Evolutionary conservation across 257 asterid species (phyloP).

Genomic region (Fraxinus quadrangulata): DNA sequence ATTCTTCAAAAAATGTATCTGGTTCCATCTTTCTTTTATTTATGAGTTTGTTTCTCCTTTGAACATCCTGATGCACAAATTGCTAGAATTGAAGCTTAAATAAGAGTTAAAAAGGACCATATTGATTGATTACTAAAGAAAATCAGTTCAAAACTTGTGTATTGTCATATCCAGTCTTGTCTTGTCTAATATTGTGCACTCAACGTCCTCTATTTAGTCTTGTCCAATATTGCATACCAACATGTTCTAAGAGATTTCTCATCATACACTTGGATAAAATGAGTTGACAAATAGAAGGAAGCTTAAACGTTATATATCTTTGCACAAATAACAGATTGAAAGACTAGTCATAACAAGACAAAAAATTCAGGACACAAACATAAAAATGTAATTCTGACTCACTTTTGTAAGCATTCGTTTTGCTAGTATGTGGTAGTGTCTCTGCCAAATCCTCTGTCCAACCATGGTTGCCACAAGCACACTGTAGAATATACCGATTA

Average conservation of each 20-base stretch:
- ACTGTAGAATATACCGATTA: conserved; percentile 87
- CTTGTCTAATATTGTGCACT: not conserved
- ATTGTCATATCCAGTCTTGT: too few species aligned
- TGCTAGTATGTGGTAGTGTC: conserved; percentile 94
- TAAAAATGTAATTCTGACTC: conserved; percentile 29
- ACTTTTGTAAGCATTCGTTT: conserved; percentile 95
- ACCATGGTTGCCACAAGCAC: conserved; percentile 94
- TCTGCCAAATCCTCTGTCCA: conserved; percentile 97
- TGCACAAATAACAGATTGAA: not conserved
- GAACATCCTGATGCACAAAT: not conserved
- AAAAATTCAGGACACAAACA: not conserved
- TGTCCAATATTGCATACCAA: not conserved
- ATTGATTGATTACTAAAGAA: not conserved
- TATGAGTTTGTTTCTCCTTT: not conserved
- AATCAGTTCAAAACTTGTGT: not conserved
- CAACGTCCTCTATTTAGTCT: not conserved
- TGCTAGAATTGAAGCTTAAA: not conserved
- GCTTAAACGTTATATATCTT: not conserved
- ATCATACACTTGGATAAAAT: not conserved
- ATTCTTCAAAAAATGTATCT: not conserved
- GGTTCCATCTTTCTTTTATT: not conserved
- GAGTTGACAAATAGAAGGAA: not conserved
- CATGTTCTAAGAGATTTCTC: not conserved
- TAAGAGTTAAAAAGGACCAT: not conserved
- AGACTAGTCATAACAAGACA: not conserved